Evolutionary conservation across 345 rosid species (phyloP), one percentile per base, ranked within the genome.

Genomic region (Pistacia atlantica): DNA sequence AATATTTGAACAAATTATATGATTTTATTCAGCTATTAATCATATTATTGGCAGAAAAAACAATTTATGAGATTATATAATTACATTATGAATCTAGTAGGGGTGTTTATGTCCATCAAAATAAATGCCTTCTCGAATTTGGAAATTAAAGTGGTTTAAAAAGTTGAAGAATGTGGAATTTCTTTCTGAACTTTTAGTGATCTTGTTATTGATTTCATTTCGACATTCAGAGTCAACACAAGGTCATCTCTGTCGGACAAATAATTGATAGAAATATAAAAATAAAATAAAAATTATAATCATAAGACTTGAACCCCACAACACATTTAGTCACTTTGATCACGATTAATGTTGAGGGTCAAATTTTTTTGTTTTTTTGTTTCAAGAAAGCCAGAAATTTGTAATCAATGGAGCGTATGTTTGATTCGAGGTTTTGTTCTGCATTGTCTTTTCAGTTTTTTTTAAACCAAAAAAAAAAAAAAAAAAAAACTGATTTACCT

Each of bases 201-300:
- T 67, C 65, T 72, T 59, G 66, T 42, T 20, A 58, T 22, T 8
- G 55, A 72, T 72, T 25, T 72, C 48, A 35, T 73, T 60, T 61
- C 46, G 76, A 73, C 66, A 60, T 73, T 60, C 16, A 22, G 22
- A 72, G 75, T 72, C 76, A 61, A 61, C 75, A 73, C 5, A 73
- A 8, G 37, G 66, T 20, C 38, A 31, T 42, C 9, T 42, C 46
- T 42, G 8, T 42, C 46, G 46, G 46, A 42, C 46, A 42, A 8
- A 42, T 42, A 42, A 42, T 42, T 42, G 7, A 42, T 42, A 12
- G 18, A 52, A 12, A 4, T 52, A 14, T 52, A 14, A 17, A 13
- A 52, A 52, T 25, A 25, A 25, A 25, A 25, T 49, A 9, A 13
- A 13, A 54, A 54, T 14, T 18, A 54, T 54, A 13, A 54, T 54